Evolutionary conservation across 331 rosid genomes (phyloP).

Genomic region (Quercus lobata): DNA sequence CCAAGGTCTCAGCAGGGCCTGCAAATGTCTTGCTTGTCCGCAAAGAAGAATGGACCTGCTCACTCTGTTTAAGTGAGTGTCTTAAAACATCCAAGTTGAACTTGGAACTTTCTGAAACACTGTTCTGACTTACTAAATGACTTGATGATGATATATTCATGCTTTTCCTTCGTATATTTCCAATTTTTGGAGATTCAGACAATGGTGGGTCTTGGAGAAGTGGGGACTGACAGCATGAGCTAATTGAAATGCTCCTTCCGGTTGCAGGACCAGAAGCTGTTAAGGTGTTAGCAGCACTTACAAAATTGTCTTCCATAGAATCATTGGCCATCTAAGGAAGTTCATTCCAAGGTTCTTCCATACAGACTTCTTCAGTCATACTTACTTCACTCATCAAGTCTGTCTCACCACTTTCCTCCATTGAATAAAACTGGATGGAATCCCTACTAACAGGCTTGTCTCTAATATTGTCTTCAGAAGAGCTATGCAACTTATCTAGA

Average conservation of each 20-base stretch:
- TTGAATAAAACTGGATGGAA: conserved; percentile 54
- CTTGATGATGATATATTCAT: conserved; percentile 36
- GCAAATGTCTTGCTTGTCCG: too few species aligned
- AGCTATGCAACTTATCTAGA: conserved; percentile 56
- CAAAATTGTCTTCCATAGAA: conserved; percentile 32
- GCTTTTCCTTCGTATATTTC: conserved; percentile 69
- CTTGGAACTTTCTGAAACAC: conserved; percentile 45
- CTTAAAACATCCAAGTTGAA: too few species aligned
- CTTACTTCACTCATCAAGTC: conserved; percentile 7
- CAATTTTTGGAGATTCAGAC: conserved; percentile 90
- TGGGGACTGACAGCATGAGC: conserved; percentile 48
- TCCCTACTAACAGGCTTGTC: conserved; percentile 40
- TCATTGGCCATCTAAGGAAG: conserved; percentile 32
- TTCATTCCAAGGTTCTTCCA: conserved; percentile 19
- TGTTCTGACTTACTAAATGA: conserved; percentile 49
- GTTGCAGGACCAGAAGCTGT: conserved; percentile 41
- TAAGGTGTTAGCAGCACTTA: conserved; percentile 24
- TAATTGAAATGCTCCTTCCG: conserved; percentile 53
- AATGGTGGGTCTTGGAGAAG: conserved; percentile 69
- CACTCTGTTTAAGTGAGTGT: too few species aligned
- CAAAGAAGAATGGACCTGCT: too few species aligned
- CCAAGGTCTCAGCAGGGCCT: too few species aligned
- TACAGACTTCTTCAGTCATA: not conserved
- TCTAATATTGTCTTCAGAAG: conserved; percentile 42
- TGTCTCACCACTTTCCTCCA: conserved; percentile 48